Evolutionary conservation across 169 alveolate genomes (phyloP).

Genomic region (Perkinsus marinus): DNA sequence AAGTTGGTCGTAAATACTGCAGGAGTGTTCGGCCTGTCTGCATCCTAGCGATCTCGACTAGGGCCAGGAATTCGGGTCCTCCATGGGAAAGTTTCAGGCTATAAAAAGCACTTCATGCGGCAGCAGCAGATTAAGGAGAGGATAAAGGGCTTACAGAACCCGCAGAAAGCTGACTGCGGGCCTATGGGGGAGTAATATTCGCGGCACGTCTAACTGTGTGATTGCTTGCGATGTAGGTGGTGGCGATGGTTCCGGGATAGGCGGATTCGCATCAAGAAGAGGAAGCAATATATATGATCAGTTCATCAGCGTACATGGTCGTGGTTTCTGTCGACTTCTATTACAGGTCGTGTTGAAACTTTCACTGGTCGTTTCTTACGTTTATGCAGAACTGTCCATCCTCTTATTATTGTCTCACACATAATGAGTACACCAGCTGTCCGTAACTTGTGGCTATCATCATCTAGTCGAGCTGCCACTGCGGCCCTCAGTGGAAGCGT

Average conservation of each 20-base stretch:
- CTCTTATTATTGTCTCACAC: not conserved
- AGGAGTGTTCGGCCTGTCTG: no score
- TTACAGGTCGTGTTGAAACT: not conserved
- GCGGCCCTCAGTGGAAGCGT: not conserved
- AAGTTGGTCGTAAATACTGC: not conserved
- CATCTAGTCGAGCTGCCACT: not conserved
- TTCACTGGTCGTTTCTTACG: not conserved
- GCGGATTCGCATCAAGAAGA: not conserved
- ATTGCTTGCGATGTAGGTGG: not conserved
- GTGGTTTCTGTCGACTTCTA: not conserved
- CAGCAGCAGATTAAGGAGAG: not conserved
- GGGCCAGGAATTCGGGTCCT: not conserved
- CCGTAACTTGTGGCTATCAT: not conserved
- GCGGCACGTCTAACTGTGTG: not conserved
- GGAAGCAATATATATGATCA: not conserved
- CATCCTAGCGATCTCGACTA: no score
- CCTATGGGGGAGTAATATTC: not conserved
- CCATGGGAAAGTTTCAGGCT: not conserved
- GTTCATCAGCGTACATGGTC: not conserved
- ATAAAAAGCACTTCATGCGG: not conserved
- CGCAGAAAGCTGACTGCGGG: not conserved
- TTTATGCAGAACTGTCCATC: not conserved
- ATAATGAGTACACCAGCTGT: not conserved
- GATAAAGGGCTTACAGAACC: not conserved
- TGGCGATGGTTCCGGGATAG: not conserved